A percentile compares a stretch with the other conserved stretches of the same genome.
Conservation (phyloP, 2,329 filamentous ascomycete genomes). For the Monosporascus sp. region DNA sequence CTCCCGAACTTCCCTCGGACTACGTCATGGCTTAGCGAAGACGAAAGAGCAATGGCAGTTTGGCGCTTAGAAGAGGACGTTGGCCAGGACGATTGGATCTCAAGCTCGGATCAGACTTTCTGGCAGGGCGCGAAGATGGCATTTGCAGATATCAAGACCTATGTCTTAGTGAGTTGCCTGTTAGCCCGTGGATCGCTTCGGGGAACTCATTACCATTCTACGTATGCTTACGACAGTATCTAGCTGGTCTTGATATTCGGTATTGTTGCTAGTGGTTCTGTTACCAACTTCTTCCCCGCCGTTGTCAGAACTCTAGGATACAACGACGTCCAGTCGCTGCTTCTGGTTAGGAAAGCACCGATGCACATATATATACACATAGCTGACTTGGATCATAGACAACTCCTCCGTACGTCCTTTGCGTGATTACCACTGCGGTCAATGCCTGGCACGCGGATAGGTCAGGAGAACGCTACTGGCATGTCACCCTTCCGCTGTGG, state of each 20-base stretch:
- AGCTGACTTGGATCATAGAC: background rate
- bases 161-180: slow-evolving; percentile 43
- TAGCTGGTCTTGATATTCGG: slow-evolving; percentile 52
- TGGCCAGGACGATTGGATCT: slow-evolving; percentile 58
- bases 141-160: slow-evolving; percentile 55
- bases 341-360: slow-evolving; percentile 32
- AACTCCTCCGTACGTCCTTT: slow-evolving; percentile 46
- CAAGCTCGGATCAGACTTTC: slow-evolving; percentile 49
- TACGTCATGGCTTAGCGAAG: slow-evolving; percentile 50
- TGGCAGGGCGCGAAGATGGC: slow-evolving; percentile 50
- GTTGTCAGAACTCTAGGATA: slow-evolving; percentile 66
- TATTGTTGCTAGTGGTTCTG: slow-evolving; percentile 50
- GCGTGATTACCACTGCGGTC: slow-evolving; percentile 54
- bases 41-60: slow-evolving; percentile 50
- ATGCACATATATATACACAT: too few relatives aligned
- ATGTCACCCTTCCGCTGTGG: slow-evolving; percentile 57
- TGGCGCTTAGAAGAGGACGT: slow-evolving; percentile 62
- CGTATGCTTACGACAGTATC: slow-evolving; percentile 2
- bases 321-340: slow-evolving; percentile 51
- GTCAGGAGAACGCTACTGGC: slow-evolving; percentile 66
- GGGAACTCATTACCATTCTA: background rate
- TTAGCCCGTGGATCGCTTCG: too few relatives aligned
- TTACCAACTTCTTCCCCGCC: slow-evolving; percentile 66
- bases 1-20: slow-evolving; percentile 64
- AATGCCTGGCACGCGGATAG: slow-evolving; percentile 69